Evolutionary conservation across 192 early-diverging fungal species (phyloP).

Genomic region (Podila horticola): DNA sequence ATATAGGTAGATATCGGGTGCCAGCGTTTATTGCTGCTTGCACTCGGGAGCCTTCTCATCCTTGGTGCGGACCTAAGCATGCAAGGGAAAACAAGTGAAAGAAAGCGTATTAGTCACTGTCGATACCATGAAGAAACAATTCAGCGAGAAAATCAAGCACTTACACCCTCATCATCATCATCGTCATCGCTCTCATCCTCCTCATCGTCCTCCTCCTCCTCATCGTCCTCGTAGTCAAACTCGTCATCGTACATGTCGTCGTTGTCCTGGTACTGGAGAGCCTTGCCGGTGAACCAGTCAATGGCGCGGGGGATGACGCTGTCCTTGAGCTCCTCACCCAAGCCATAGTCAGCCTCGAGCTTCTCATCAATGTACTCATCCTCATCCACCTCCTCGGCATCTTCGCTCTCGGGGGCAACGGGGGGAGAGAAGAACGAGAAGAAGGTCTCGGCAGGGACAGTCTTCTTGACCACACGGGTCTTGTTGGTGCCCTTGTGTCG

Average conservation of each 20-base stretch:
- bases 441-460: constrained; percentile 96
- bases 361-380: constrained; percentile 79
- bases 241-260: constrained; percentile 73
- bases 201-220: constrained; percentile 70
- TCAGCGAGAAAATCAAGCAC: background rate
- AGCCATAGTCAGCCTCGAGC: constrained; percentile 94
- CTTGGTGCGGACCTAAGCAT: constrained; percentile 53
- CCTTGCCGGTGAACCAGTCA: constrained; percentile 99
- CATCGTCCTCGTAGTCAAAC: constrained; percentile 58
- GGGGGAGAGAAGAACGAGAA: constrained; percentile 97
- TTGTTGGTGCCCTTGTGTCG: constrained; percentile 99
- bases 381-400: constrained; percentile 75
- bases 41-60: constrained; percentile 68
- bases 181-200: constrained; percentile 64
- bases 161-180: constrained; percentile 63
- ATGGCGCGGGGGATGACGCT: constrained; percentile 95
- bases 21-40: constrained; percentile 52
- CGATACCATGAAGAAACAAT: background rate
- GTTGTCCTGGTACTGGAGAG: constrained; percentile 85
- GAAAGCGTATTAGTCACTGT: background rate
- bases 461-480: constrained; percentile 97
- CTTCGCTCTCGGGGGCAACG: constrained; percentile 69
- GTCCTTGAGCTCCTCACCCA: constrained; percentile 99
- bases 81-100: background rate
- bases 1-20: too few relatives aligned